Base-by-base conservation (phyloP, 192 early-diverging fungal genomes). In the Coemansia sp. region DNA sequence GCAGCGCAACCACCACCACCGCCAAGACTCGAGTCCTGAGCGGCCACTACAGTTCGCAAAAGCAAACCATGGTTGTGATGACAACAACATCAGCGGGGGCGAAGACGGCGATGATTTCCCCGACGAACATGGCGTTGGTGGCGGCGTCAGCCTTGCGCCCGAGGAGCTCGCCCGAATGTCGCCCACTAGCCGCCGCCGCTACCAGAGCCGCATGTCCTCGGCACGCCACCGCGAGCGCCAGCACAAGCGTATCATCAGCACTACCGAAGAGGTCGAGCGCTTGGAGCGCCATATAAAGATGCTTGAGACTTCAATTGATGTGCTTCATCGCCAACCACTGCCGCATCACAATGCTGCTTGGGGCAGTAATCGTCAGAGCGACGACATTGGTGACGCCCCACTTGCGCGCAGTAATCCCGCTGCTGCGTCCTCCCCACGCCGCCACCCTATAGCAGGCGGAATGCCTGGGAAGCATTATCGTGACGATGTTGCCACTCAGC, bases 181-280 rank as follows among this genome's bases (percentile, higher is more conserved):
- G 6, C 67, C 67, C 7, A 50, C 45, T 31, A 69, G 67, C 32
- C 41, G 67, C 19, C 67, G 67, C 1, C 34, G 67, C 4, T 29
- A 69, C 21, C 67, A 69, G 21, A 69, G 67, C 17, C 58, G 67
- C 9, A 46, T 69, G 19, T 69, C 67, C n/a, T 69, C 67, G 39
- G 67, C 67, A 2, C 53, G 55, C 17, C 67, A 69, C 29, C 58
- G 67, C 12, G 67, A 69, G 45, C 67, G 59, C 38, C 67, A 69
- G 21, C 67, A 69, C 10, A 46, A 60, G 23, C 58, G 67, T 1
- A 60, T 69, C n/a, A 32, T 41, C n/a, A 59, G 34, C 44, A 57
- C 44, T 8, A 44, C 41, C 3, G 45, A 37, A 1, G 67, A 69
- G 9, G 58, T 69, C 21, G 36, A 19, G 45, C 57, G 59, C 36